A percentile compares a stretch with the other conserved stretches of the same genome.
Evolutionary conservation across 2,329 filamentous ascomycete species (phyloP).

Genomic region (Lasiodiplodia hormozganensis): DNA sequence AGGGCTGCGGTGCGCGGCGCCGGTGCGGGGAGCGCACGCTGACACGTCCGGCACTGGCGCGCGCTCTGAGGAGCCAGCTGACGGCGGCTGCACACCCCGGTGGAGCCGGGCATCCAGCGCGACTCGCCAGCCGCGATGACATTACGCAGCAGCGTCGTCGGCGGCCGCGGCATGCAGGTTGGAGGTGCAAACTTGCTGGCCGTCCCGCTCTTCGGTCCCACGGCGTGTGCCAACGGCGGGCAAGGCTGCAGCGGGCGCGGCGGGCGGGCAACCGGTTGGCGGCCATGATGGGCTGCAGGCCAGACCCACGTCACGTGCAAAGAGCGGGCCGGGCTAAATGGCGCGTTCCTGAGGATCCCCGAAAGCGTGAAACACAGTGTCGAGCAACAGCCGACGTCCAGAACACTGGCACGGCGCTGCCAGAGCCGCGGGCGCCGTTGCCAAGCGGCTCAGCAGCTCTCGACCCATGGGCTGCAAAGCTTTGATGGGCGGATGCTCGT

Average conservation of each 20-base stretch:
- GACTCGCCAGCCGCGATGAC: constrained; percentile 7
- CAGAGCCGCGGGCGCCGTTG: constrained; percentile 17
- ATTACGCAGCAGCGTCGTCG: constrained; percentile 18
- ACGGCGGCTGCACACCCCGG: constrained; percentile 13
- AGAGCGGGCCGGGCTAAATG: not conserved
- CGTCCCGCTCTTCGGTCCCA: constrained; percentile 6
- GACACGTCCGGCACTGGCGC: not conserved
- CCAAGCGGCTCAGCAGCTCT: constrained; percentile 10
- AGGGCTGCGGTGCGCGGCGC: not conserved
- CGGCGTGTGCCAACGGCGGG: constrained; percentile 16
- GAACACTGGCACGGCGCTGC: constrained; percentile 18
- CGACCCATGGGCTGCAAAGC: constrained; percentile 8
- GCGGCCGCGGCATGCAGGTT: not conserved
- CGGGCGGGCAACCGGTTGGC: constrained; percentile 19
- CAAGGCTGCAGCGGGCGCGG: constrained; percentile 18
- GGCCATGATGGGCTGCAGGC: not conserved
- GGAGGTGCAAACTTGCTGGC: constrained; percentile 6
- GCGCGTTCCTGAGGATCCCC: constrained; percentile 27
- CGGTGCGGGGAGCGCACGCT: constrained; percentile 14
- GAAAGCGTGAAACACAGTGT: constrained; percentile 9
- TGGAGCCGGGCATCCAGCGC: constrained; percentile 14
- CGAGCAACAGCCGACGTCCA: constrained; percentile 8
- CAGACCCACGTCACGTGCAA: constrained; percentile 15
- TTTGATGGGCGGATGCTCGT: constrained; percentile 19
- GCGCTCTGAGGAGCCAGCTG: constrained; percentile 14